A percentile compares a stretch with the other conserved stretches of the same genome.
Conservation (phyloP, 2,329 filamentous ascomycete genomes). For the Ophiognomonia clavigignenti-juglandacearum region DNA sequence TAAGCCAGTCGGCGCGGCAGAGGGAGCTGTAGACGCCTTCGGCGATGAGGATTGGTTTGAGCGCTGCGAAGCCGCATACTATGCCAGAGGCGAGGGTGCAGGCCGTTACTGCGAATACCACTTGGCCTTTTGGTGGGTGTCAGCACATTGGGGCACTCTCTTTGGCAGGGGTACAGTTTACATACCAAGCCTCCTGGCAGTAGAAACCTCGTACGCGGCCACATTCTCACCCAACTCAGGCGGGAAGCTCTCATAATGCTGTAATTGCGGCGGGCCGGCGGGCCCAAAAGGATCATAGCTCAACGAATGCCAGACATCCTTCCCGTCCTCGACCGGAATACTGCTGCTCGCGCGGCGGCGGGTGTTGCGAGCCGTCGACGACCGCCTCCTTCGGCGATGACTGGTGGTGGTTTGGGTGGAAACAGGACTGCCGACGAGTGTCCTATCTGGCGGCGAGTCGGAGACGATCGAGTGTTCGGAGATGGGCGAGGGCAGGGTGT, state of each 20-base stretch:
- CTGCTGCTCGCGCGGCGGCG: neutral
- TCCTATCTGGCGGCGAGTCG: too few species aligned
- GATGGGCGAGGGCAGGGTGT: neutral
- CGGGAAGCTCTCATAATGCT: constrained; percentile 9
- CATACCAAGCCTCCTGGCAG: constrained; percentile 24
- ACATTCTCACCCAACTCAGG: constrained; percentile 13
- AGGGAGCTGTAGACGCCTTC: constrained; percentile 52
- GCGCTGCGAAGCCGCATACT: constrained; percentile 60
- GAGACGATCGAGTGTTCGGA: too few species aligned
- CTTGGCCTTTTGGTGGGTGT: constrained; percentile 45
- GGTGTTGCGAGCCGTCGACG: too few species aligned
- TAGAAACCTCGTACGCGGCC: constrained; percentile 27
- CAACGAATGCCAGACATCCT: constrained; percentile 11
- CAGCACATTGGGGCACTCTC: neutral
- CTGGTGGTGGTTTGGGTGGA: too few species aligned
- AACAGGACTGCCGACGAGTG: too few species aligned
- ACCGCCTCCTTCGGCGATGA: too few species aligned
- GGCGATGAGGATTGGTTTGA: constrained; percentile 57
- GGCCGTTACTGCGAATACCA: constrained; percentile 57
- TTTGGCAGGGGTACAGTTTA: neutral
- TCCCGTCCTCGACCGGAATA: constrained; percentile 2
- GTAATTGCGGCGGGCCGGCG: neutral
- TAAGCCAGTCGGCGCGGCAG: constrained; percentile 33
- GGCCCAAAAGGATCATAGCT: constrained; percentile 14
- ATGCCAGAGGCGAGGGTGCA: constrained; percentile 62